Percentiles rank a stretch among this genome's conserved stretches.
phyloP scores from a whole-genome alignment of 164 flowering plant genomes.

The Kalanchoe fedtschenkoi region DNA sequence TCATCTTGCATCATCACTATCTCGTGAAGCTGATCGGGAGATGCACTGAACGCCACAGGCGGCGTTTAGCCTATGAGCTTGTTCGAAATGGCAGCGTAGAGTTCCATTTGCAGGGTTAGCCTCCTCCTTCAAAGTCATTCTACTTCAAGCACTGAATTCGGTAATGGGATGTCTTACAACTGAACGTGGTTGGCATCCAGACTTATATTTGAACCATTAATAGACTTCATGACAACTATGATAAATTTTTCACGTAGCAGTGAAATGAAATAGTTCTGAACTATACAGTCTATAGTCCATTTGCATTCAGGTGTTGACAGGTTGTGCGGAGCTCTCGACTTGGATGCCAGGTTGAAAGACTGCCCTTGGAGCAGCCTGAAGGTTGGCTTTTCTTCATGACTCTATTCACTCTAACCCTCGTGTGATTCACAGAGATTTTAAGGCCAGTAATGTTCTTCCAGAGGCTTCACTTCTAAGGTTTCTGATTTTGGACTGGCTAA shows the following conservation, averaged over 20 bases:
- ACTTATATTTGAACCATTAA: no score
- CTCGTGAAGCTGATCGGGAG: constrained; percentile 87
- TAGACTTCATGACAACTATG: no score
- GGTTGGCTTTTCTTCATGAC: constrained; percentile 94
- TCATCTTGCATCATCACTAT: constrained; percentile 88
- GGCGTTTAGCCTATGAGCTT: constrained; percentile 90
- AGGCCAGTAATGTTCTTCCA: constrained; percentile 82
- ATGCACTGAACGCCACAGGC: constrained; percentile 73
- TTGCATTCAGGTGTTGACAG: constrained; percentile 62
- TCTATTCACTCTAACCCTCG: constrained; percentile 98
- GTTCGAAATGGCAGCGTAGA: constrained; percentile 96
- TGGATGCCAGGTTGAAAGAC: constrained; percentile 93
- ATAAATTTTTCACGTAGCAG: no score
- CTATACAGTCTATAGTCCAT: no score
- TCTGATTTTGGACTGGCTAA: constrained; percentile 96
- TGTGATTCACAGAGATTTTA: constrained; percentile 94
- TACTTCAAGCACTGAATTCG: no score
- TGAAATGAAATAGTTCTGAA: not conserved
- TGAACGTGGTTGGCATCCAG: no score
- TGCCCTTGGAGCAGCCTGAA: constrained; percentile 96
- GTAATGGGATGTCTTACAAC: no score
- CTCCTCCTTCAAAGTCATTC: not conserved
- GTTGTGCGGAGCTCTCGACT: constrained; percentile 55
- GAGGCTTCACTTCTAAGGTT: constrained; percentile 91
- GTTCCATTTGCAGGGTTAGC: constrained; percentile 89